phyloP scores from a whole-genome alignment of 495 filamentous ascomycete genomes.

The Halenospora varia region DNA sequence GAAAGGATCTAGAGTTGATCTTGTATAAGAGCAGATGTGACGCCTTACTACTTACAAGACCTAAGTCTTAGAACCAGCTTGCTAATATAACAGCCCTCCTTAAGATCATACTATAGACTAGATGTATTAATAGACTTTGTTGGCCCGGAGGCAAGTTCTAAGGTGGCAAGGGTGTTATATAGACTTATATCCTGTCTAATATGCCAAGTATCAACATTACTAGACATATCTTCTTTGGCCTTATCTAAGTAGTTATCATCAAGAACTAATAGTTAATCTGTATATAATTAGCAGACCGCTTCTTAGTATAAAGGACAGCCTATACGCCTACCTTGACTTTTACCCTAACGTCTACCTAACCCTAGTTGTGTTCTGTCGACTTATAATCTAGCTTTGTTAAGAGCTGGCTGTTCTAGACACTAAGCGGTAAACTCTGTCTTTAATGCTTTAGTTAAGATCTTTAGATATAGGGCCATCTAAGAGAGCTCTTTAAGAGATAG shows the following conservation, averaged over 20 bases:
- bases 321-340: conserved; percentile 1
- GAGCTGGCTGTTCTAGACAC: conserved; percentile 20
- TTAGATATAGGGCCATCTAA: conserved; percentile 4
- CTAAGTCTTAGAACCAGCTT: too few species aligned
- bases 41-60: too few species aligned
- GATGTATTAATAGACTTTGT: too few species aligned
- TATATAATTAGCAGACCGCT: conserved; percentile 7
- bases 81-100: too few species aligned
- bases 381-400: conserved; percentile 14
- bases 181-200: too few species aligned
- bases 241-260: conserved; percentile 9
- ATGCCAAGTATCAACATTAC: not conserved
- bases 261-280: conserved; percentile 4
- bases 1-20: too few species aligned
- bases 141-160: too few species aligned
- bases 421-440: conserved; percentile 12
- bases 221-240: not conserved
- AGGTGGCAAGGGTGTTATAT: too few species aligned
- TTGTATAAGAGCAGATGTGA: too few species aligned
- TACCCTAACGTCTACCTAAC: conserved; percentile 2
- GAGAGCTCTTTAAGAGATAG: conserved; percentile 17
- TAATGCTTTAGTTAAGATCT: conserved; percentile 14
- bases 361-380: not conserved
- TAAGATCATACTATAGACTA: too few species aligned
- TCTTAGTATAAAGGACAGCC: conserved; percentile 7